A percentile compares a stretch with the other conserved stretches of the same genome.
phyloP scores from a whole-genome alignment of 2,329 filamentous ascomycete genomes.

The Dothistroma septosporum region DNA sequence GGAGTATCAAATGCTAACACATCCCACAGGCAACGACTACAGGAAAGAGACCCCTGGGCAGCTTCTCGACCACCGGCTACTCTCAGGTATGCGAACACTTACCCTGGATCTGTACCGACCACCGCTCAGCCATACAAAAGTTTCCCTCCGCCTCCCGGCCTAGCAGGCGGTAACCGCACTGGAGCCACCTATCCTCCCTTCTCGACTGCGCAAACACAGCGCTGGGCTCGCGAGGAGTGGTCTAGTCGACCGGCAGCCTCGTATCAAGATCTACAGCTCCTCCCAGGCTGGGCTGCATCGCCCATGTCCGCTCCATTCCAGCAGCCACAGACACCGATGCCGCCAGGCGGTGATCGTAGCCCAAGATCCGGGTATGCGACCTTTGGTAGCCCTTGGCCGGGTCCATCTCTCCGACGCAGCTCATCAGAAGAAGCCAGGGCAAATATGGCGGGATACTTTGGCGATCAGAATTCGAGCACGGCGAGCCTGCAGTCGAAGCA shows the following conservation, averaged over 20 bases:
- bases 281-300: slow-evolving; percentile 29
- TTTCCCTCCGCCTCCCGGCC: slow-evolving; percentile 26
- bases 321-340: slow-evolving; percentile 23
- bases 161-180: slow-evolving; percentile 22
- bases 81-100: slow-evolving; percentile 28
- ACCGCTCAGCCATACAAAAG: slow-evolving; percentile 26
- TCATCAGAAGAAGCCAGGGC: slow-evolving; percentile 30
- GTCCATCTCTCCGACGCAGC: slow-evolving; percentile 26
- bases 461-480: slow-evolving; percentile 22
- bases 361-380: slow-evolving; percentile 25
- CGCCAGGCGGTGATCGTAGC: slow-evolving; percentile 23
- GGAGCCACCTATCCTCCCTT: slow-evolving; percentile 23
- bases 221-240: slow-evolving; percentile 30
- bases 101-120: slow-evolving; percentile 19
- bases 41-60: slow-evolving; percentile 30
- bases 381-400: slow-evolving; percentile 26
- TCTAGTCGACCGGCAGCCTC: slow-evolving; percentile 25
- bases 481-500: slow-evolving; percentile 26
- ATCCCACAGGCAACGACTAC: slow-evolving; percentile 26
- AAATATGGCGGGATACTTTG: slow-evolving; percentile 23
- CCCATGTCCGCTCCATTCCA: slow-evolving; percentile 26
- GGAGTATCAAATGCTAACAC: slow-evolving; percentile 8
- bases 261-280: slow-evolving; percentile 23
- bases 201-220: slow-evolving; percentile 23
- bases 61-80: slow-evolving; percentile 25